phyloP scores from a whole-genome alignment of 2,329 filamentous ascomycete species.

The Colletotrichum plurivorum region DNA sequence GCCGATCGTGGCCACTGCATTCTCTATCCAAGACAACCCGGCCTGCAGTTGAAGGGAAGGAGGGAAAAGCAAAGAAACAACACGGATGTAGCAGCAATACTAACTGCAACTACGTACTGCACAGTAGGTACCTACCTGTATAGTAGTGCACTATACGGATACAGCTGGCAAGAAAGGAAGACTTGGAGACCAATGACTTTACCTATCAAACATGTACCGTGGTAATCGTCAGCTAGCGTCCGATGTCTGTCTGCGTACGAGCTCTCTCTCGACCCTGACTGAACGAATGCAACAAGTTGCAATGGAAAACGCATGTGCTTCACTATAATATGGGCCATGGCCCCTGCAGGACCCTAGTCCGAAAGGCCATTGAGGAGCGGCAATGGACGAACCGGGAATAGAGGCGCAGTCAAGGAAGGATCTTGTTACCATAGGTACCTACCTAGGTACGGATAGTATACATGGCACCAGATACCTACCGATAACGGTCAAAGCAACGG shows the following conservation, averaged over 20 bases:
- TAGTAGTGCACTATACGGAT: too few relatives aligned
- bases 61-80: not conserved
- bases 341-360: constrained; percentile 15
- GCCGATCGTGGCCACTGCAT: too few relatives aligned
- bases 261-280: constrained; percentile 4
- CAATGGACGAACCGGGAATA: constrained; percentile 24
- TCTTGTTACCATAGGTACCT: not conserved
- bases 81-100: too few relatives aligned
- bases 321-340: constrained; percentile 7
- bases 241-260: not conserved
- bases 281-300: not conserved
- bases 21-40: not conserved
- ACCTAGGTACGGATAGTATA: too few relatives aligned
- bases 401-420: constrained; percentile 23
- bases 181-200: too few relatives aligned
- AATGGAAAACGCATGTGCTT: constrained; percentile 22
- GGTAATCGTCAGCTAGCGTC: not conserved
- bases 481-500: too few relatives aligned
- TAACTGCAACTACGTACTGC: too few relatives aligned
- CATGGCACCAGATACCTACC: too few relatives aligned
- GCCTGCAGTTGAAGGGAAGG: not conserved
- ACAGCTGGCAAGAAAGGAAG: too few relatives aligned
- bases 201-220: too few relatives aligned
- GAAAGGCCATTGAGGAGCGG: constrained; percentile 9
- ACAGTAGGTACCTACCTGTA: too few relatives aligned